Conservation (phyloP, 441 rosid genomes). For the Melianthus villosus region DNA sequence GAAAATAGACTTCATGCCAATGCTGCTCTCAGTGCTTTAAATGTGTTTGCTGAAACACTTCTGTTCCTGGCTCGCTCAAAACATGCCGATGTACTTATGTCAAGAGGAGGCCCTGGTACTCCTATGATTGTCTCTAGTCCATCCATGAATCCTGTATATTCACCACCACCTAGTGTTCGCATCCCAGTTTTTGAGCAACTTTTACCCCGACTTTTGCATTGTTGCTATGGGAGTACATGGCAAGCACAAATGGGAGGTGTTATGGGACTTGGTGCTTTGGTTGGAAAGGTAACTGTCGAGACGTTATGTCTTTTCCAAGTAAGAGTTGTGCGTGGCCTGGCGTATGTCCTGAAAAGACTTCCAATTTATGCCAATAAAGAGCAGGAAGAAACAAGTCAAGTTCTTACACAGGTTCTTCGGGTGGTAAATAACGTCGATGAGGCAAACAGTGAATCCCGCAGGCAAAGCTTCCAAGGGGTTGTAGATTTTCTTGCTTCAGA, state of each 20-base stretch:
- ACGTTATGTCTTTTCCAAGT: constrained; percentile 78
- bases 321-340: constrained; percentile 66
- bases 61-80: constrained; percentile 75
- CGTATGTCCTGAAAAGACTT: constrained; percentile 85
- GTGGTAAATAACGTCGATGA: constrained; percentile 96
- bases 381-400: constrained; percentile 97
- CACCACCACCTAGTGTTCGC: constrained; percentile 78
- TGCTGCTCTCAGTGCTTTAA: constrained; percentile 76
- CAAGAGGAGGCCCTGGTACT: constrained; percentile 73
- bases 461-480: constrained; percentile 77
- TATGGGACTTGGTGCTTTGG: constrained; percentile 88
- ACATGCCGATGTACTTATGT: constrained; percentile 61
- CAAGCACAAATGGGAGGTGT: constrained; percentile 99
- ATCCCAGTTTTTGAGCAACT: constrained; percentile 97
- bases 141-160: constrained; percentile 90
- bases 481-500: constrained; percentile 86
- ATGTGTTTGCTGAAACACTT: constrained; percentile 79
- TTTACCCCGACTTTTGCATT: constrained; percentile 85
- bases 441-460: constrained; percentile 80
- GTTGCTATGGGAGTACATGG: constrained; percentile 93
- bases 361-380: constrained; percentile 85
- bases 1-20: constrained; percentile 78
- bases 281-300: constrained; percentile 95
- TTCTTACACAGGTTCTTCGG: constrained; percentile 87
- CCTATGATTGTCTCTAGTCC: constrained; percentile 98